Base-by-base conservation (phyloP, 805 yeast genomes). In the Diddensiella santjacobensis region DNA sequence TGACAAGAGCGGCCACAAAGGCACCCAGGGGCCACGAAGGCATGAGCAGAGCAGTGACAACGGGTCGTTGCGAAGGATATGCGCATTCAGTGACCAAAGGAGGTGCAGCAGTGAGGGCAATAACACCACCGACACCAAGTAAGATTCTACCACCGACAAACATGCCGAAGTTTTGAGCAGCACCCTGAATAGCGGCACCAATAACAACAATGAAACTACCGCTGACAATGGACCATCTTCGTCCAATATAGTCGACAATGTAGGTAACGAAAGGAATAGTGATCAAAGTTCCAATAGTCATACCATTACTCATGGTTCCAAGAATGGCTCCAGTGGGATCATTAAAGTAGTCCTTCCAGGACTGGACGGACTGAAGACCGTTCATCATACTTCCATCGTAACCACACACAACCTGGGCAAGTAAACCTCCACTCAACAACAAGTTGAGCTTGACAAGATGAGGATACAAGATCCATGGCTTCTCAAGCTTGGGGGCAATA, bases 1-100 rank as follows among this genome's bases (percentile, higher is more conserved):
- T 85, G 50, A 83, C 42, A 20, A 47, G 15, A 13, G 78, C 75
- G 4, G 81, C 77, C 41, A 77, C 72, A 58, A 83, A 74, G 29
- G 87, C 83, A 61, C 93, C 91, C 40, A 81, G 70, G 24, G 81
- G 80, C 59, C 83, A 79, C 33, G 81, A 73, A 26, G 84, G 87
- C 87, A 67, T 82, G 83, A 60, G 81, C 66, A 56, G 77, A 74
- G 49, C 83, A 83, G 58, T 82, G 64, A 52, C 75, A 67, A 59
- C 88, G 11, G 50, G 88, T 70, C 90, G 78, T 55, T 73, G 74
- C 50, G 75, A 77, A 6, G 87, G 77, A 49, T 76, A 78, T 37
- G 87, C 75, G 66, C 80, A 74, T 66, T 85, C 93, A 53, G 83
- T 81, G 29, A 87, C 81, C 19, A 87, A 79, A 15, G 88, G 81